Conservation (phyloP, 805 yeast species). For the Pichia nakasei region DNA sequence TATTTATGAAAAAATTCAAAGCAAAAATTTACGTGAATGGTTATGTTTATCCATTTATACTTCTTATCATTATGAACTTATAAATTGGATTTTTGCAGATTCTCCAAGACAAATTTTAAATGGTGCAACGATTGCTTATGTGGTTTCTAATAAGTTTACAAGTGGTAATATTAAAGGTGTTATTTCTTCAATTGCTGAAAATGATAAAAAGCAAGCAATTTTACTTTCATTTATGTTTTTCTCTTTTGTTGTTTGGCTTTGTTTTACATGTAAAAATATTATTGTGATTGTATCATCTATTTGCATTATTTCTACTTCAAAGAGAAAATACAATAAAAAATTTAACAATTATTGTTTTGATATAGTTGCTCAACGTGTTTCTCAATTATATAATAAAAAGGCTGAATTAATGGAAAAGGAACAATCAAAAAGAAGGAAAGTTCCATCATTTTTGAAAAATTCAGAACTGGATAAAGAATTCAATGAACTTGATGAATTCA, state of each 20-base stretch:
- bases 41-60: slow-evolving; percentile 56
- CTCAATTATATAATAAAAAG: slow-evolving; percentile 18
- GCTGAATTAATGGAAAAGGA: slow-evolving; percentile 14
- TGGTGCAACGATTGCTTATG: slow-evolving; percentile 57
- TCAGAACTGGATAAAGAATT: neutral
- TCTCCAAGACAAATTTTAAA: slow-evolving; percentile 84
- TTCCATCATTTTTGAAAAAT: slow-evolving; percentile 13
- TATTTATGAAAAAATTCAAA: slow-evolving; percentile 58
- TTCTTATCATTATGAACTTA: slow-evolving; percentile 53
- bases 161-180: slow-evolving; percentile 33
- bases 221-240: slow-evolving; percentile 67
- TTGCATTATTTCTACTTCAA: slow-evolving; percentile 13
- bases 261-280: slow-evolving; percentile 36
- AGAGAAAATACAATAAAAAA: slow-evolving; percentile 3
- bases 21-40: slow-evolving; percentile 59
- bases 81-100: slow-evolving; percentile 61
- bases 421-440: slow-evolving; percentile 13
- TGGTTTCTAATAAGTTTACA: slow-evolving; percentile 36
- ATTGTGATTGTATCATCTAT: slow-evolving; percentile 16
- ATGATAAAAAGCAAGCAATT: slow-evolving; percentile 59
- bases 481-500: neutral
- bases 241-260: slow-evolving; percentile 65
- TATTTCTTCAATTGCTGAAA: slow-evolving; percentile 48
- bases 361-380: slow-evolving; percentile 23
- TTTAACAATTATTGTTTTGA: slow-evolving; percentile 18